These are phyloP conservation scores for Zygoascus bituminiphila DNA, from an alignment of 805 yeast genomes.

Conservation along the genomic window DNA sequence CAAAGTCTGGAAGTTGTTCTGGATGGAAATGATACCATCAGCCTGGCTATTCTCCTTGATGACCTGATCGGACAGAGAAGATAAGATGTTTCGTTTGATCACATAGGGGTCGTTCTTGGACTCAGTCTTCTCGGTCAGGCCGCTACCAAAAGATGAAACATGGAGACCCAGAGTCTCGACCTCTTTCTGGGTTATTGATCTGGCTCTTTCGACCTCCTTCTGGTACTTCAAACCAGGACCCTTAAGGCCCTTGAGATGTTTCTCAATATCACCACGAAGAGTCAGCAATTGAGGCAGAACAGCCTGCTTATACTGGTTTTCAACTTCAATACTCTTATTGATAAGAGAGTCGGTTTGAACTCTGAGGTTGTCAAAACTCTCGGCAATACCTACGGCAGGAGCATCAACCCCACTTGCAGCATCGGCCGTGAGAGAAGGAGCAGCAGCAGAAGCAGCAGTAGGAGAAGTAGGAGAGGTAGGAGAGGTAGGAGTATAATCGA, in stretches of 20 bases:
- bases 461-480: conserved; percentile 3
- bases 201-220: conserved; percentile 33
- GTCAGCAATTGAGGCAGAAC: conserved; percentile 39
- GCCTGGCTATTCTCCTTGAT: conserved; percentile 39
- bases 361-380: conserved; percentile 29
- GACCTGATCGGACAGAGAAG: conserved; percentile 36
- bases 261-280: conserved; percentile 33
- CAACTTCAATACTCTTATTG: conserved; percentile 34
- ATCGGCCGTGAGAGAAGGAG: background rate
- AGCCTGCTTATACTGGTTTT: conserved; percentile 30
- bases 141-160: conserved; percentile 29
- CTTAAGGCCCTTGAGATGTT: conserved; percentile 37
- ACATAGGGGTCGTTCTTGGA: conserved; percentile 41
- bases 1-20: conserved; percentile 33
- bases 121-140: conserved; percentile 28
- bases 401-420: conserved; percentile 10
- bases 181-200: conserved; percentile 31
- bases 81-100: conserved; percentile 31
- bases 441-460: background rate
- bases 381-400: conserved; percentile 25
- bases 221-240: conserved; percentile 29
- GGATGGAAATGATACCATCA: conserved; percentile 37
- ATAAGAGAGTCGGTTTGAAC: conserved; percentile 27
- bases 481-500: conserved; percentile 18
- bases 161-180: conserved; percentile 31